Base-by-base conservation (phyloP, 306 rosid species). In the Quercus ilex region DNA sequence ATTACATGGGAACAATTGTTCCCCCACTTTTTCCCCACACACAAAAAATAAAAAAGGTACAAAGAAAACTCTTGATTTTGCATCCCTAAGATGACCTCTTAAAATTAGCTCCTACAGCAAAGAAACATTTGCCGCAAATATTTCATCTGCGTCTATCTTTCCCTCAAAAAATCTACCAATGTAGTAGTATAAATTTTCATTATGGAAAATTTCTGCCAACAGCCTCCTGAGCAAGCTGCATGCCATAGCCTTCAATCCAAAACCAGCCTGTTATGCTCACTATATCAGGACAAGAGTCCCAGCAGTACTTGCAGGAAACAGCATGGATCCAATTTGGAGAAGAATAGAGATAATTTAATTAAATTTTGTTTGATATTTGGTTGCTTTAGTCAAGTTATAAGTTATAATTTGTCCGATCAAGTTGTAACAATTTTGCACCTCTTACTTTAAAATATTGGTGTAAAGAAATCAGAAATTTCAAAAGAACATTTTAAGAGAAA, bases 61-160 rank as follows among this genome's bases (percentile, higher is more conserved):
- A 41, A 7, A 41, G 3, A 51, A 57, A 38, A 46, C 20, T 53
- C 55, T 69, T 35, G 59, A 10, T 63, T 74, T 21, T 63, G 80
- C 76, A 68, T 12, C 56, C 63, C 57, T 73, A 60, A 69, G 30
- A 57, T 89, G 85, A 70, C 60, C 77, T 30, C 72, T 33, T 35
- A 72, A 71, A 55, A 55, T 56, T 77, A 35, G 81, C 83, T 77
- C 79, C 46, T 73, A 62, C 78, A 76, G 82, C 82, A 75, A 78
- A 86, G 78, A 82, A 28, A 84, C 51, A 55, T 77, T 63, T 53
- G 59, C 85, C 52, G 57, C 86, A 58, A 46, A 65, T 52, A 73
- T 67, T 73, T 69, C 73, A 67, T 71, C 72, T 21, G 63, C 74
- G 74, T 60, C 60, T 41, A 49, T 62, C 26, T 59, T 60, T 55